Evolutionary conservation across 1,139 yeast genomes (phyloP), one percentile per base, ranked within the genome.

Genomic region (Kluyveromyces marxianus): DNA sequence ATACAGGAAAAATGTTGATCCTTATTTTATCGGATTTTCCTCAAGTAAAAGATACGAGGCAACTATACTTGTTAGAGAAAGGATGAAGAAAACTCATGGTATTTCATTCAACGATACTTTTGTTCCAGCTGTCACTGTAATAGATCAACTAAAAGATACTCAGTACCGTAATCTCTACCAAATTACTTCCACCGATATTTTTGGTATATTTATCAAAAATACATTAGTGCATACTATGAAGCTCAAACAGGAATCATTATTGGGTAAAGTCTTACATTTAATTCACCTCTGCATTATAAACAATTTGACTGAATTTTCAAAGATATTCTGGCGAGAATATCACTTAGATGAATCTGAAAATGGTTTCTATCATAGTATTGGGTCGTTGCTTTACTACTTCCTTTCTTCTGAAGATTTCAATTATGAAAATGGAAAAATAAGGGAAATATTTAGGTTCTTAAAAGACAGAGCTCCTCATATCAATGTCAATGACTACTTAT

Each of bases 41-140:
- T 69, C 94, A 0, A 88, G 89, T 53, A 81, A 80, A 45, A 76
- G 90, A 49, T 96, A 89, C 48, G 96, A 84, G 63, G 76, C 86
- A 48, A 72, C 77, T 63, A 64, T 76, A 31, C 44, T 60, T 3
- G 45, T 69, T 5, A 59, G 66, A 41, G 55, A 56, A 25, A 46
- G 58, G 26, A 52, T 59, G 54, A 58, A 62, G 2, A 66, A 67
- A 44, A 60, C 63, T 37, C 63, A 67, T 1, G 65, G 69, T 2
- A 58, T 68, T 3, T 67, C 71, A 2, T 52, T 64, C 25, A 62
- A 69, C 2, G 79, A 77, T 10, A 69, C 77, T 4, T 77, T 71
- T 25, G 68, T 82, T 7, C 69, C 69, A 3, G 88, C 89, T 0
- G 68, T 64, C 39, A 65, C 67, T 39, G 60, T 65, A 42, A 55